These are phyloP conservation scores for Persicaria maculosa DNA, from an alignment of 148 eudicot species.

Conservation along the genomic window DNA sequence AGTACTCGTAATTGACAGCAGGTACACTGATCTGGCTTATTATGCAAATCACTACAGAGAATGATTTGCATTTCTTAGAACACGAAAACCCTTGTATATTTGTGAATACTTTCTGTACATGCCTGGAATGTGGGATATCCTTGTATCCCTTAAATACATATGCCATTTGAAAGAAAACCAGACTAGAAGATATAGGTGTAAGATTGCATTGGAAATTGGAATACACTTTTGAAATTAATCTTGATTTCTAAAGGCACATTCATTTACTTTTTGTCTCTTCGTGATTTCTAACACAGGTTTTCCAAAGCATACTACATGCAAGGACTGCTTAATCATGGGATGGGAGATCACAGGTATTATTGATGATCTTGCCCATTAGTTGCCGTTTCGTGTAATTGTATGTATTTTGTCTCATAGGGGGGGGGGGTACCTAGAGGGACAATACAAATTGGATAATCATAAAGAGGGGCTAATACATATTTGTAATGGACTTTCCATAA, in stretches of 20 bases:
- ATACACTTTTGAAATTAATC: too few species aligned
- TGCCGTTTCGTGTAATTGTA: too few species aligned
- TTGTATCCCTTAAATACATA: neutral
- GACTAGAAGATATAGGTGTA: neutral
- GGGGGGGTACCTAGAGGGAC: neutral
- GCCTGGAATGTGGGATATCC: neutral
- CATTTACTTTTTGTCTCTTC: neutral
- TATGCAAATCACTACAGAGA: neutral
- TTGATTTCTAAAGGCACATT: neutral
- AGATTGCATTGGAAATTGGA: neutral
- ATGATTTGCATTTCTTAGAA: neutral
- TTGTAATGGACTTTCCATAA: neutral
- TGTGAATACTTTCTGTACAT: neutral
- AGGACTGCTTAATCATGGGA: too few species aligned
- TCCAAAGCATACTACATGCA: too few species aligned
- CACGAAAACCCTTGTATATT: neutral
- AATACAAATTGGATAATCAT: neutral
- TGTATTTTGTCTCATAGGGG: too few species aligned
- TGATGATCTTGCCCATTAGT: too few species aligned
- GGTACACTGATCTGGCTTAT: constrained; percentile 29
- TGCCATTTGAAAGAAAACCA: neutral
- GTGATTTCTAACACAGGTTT: constrained; percentile 34
- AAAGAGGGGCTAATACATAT: neutral
- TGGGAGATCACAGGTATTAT: too few species aligned
- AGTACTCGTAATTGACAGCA: constrained; percentile 60